Evolutionary conservation across 495 filamentous ascomycete species (phyloP).

Genomic region (Penicillium soppii): DNA sequence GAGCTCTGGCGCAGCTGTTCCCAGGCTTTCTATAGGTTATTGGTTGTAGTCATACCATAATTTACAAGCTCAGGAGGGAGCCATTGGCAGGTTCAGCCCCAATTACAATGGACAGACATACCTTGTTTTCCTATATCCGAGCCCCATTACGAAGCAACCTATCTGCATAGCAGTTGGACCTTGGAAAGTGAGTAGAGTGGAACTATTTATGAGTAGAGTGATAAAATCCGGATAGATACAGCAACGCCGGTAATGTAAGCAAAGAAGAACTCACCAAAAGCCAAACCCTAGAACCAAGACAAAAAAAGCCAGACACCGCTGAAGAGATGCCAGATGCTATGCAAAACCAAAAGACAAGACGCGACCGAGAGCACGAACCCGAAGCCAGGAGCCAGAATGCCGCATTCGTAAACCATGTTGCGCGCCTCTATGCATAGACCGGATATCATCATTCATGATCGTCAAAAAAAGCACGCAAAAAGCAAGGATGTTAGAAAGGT

Average conservation of each 20-base stretch:
- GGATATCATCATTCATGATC: slow-evolving; percentile 32
- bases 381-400: slow-evolving; percentile 32
- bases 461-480: slow-evolving; percentile 15
- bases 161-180: too few species aligned
- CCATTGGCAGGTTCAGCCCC: too few species aligned
- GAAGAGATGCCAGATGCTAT: slow-evolving; percentile 31
- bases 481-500: neutral
- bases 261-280: neutral
- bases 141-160: neutral
- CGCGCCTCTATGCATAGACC: slow-evolving; percentile 36
- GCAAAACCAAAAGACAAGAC: slow-evolving; percentile 25
- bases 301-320: slow-evolving; percentile 16
- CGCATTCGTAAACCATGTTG: slow-evolving; percentile 34
- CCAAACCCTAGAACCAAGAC: neutral
- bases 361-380: slow-evolving; percentile 33
- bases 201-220: slow-evolving; percentile 19
- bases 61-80: too few species aligned
- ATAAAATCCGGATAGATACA: slow-evolving; percentile 5
- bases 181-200: too few species aligned
- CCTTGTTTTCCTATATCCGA: too few species aligned
- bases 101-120: too few species aligned
- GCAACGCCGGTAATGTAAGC: slow-evolving; percentile 11
- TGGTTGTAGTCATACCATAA: too few species aligned
- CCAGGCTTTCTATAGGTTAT: too few species aligned
- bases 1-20: too few species aligned